phyloP scores from a whole-genome alignment of 805 yeast species.

The Yarrowia sp. region DNA sequence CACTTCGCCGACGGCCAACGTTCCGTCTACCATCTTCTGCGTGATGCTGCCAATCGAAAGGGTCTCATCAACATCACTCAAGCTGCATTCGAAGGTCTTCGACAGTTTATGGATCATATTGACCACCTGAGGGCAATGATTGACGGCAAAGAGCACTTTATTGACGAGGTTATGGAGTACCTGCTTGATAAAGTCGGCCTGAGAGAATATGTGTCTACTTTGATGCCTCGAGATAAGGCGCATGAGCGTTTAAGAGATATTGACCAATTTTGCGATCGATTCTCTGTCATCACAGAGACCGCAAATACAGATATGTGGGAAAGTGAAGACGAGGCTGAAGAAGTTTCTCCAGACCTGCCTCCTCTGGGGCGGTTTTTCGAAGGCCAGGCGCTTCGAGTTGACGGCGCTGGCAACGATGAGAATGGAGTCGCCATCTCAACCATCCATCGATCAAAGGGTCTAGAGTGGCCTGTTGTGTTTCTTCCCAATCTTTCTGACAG shows the following conservation, averaged over 20 bases:
- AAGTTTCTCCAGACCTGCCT: background rate
- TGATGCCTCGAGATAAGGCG: slow-evolving; percentile 4
- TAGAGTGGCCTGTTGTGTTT: slow-evolving; percentile 94
- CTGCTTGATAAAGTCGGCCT: slow-evolving; percentile 16
- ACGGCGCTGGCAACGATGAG: slow-evolving; percentile 13
- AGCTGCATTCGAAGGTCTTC: slow-evolving; percentile 11
- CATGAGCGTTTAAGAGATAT: slow-evolving; percentile 4
- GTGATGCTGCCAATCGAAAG: slow-evolving; percentile 5
- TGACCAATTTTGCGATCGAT: slow-evolving; percentile 11
- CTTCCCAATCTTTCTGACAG: slow-evolving; percentile 40
- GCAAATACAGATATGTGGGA: slow-evolving; percentile 14
- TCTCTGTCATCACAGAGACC: slow-evolving; percentile 27
- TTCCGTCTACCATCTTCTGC: slow-evolving; percentile 8
- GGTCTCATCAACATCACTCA: slow-evolving; percentile 9
- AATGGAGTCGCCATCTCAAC: slow-evolving; percentile 68
- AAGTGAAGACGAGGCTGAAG: background rate
- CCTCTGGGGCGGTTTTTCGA: slow-evolving; percentile 41
- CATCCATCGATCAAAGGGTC: slow-evolving; percentile 90
- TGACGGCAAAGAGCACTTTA: slow-evolving; percentile 17
- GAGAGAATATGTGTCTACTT: background rate
- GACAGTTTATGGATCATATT: slow-evolving; percentile 8
- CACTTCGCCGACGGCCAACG: background rate
- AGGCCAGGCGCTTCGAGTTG: slow-evolving; percentile 43
- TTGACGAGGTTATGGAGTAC: slow-evolving; percentile 33
- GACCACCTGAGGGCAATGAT: slow-evolving; percentile 11